phyloP scores from a whole-genome alignment of 179 eudicot species.

The Actinidia polygama region DNA sequence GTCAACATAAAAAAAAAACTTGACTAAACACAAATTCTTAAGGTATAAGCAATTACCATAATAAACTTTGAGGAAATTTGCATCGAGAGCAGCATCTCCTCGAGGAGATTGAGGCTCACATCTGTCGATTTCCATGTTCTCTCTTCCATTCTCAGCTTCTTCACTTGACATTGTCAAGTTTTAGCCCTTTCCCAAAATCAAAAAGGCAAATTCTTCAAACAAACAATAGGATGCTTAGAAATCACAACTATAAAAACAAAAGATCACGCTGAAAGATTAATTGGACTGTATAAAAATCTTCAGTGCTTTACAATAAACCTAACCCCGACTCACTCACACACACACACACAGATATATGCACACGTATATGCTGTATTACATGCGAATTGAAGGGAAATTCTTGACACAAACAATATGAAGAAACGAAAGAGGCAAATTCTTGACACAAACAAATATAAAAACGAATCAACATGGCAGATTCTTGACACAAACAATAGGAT shows the following conservation, averaged over 20 bases:
- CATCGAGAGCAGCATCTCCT: conserved; percentile 39
- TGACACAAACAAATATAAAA: too few relatives aligned
- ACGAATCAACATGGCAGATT: not conserved
- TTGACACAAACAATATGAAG: too few relatives aligned
- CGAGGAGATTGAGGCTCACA: conserved; percentile 29
- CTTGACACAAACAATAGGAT: not conserved
- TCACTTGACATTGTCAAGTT: conserved; percentile 44
- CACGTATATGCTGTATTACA: too few relatives aligned
- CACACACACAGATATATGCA: too few relatives aligned
- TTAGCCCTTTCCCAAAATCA: conserved; percentile 2
- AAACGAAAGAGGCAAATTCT: too few relatives aligned
- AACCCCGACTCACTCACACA: not conserved
- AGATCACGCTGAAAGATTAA: not conserved
- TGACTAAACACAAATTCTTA: not conserved
- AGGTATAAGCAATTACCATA: conserved; percentile 49
- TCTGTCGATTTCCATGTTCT: conserved; percentile 70
- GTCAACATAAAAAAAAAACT: not conserved
- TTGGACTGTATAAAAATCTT: not conserved
- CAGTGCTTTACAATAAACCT: too few relatives aligned
- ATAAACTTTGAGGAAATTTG: conserved; percentile 69
- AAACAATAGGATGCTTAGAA: not conserved
- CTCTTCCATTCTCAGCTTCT: conserved; percentile 52
- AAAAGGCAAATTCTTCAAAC: not conserved
- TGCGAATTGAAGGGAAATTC: too few relatives aligned
- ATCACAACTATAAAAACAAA: not conserved